Conservation (phyloP, 805 yeast species). For the Yueomyces sinensis region DNA sequence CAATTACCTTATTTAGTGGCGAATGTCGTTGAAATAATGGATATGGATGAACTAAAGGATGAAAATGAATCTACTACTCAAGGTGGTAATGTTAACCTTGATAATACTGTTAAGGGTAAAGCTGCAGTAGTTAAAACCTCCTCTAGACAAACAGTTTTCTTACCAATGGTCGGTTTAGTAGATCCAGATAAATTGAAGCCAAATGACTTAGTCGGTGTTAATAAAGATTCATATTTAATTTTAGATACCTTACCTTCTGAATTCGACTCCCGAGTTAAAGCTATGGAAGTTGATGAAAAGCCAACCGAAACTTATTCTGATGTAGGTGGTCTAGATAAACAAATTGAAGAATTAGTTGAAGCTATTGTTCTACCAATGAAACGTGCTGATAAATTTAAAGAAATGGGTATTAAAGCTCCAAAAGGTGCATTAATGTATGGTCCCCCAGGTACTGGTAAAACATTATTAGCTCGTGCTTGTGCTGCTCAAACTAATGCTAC, state of each 20-base stretch:
- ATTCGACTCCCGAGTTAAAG: slow-evolving; percentile 94
- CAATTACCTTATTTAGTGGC: slow-evolving; percentile 95
- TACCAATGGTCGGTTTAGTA: slow-evolving; percentile 91
- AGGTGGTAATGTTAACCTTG: slow-evolving; percentile 91
- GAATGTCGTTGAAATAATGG: slow-evolving; percentile 87
- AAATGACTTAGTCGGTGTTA: slow-evolving; percentile 95
- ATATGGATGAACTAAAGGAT: slow-evolving; percentile 70
- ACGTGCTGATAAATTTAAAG: slow-evolving; percentile 91
- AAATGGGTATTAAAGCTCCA: slow-evolving; percentile 92
- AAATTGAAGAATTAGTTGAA: slow-evolving; percentile 94
- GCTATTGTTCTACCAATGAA: slow-evolving; percentile 98
- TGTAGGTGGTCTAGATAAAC: slow-evolving; percentile 97
- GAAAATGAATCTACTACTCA: slow-evolving; percentile 43
- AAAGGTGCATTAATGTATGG: slow-evolving; percentile 98
- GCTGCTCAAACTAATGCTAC: slow-evolving; percentile 99
- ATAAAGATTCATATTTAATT: slow-evolving; percentile 88
- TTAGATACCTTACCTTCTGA: slow-evolving; percentile 94
- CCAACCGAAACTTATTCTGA: slow-evolving; percentile 96
- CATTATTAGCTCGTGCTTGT: slow-evolving; percentile 93
- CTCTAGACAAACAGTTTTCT: slow-evolving; percentile 91
- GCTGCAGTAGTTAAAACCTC: slow-evolving; percentile 98
- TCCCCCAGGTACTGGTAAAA: slow-evolving; percentile 99
- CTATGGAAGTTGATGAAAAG: slow-evolving; percentile 98
- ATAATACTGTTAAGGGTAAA: slow-evolving; percentile 82
- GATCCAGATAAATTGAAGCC: slow-evolving; percentile 88